These are phyloP conservation scores for Pseudopyricularia javanii DNA, from an alignment of 2,329 filamentous ascomycete genomes.

Conservation along the genomic window DNA sequence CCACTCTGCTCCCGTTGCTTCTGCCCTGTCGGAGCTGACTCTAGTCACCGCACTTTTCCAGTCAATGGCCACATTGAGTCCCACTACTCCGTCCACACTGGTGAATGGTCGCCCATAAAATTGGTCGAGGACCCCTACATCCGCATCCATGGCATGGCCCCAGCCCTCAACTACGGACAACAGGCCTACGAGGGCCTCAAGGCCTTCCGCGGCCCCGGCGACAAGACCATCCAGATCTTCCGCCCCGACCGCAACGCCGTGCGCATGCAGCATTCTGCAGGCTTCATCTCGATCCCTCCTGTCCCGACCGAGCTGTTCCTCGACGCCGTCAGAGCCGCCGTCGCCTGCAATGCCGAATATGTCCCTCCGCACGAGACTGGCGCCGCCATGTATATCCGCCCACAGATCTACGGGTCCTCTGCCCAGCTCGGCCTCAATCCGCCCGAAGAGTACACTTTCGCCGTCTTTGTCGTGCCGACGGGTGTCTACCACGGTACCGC, in stretches of 20 bases:
- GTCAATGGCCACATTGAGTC: constrained; percentile 93
- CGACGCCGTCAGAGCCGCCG: constrained; percentile 64
- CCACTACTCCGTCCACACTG: constrained; percentile 62
- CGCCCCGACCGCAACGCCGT: constrained; percentile 73
- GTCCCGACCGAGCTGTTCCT: constrained; percentile 70
- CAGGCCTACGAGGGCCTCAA: constrained; percentile 99
- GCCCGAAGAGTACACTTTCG: constrained; percentile 85
- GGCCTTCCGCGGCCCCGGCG: constrained; percentile 70
- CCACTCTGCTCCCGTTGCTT: background rate
- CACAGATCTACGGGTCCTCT: constrained; percentile 74
- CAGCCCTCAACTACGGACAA: constrained; percentile 91
- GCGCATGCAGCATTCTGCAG: constrained; percentile 75
- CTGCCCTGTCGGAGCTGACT: background rate
- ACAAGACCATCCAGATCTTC: constrained; percentile 69
- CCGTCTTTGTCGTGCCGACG: constrained; percentile 80
- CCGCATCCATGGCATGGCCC: constrained; percentile 87
- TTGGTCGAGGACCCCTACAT: constrained; percentile 79
- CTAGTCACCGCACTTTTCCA: constrained; percentile 19
- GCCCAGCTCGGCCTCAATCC: constrained; percentile 79
- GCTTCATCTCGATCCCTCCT: constrained; percentile 70
- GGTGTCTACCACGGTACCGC: constrained; percentile 88
- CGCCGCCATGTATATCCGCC: constrained; percentile 85
- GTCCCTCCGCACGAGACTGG: constrained; percentile 84
- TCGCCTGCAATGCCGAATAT: constrained; percentile 77
- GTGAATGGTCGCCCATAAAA: constrained; percentile 63